Conservation (phyloP, 257 asterid genomes). For the Solanum clarkiae region DNA sequence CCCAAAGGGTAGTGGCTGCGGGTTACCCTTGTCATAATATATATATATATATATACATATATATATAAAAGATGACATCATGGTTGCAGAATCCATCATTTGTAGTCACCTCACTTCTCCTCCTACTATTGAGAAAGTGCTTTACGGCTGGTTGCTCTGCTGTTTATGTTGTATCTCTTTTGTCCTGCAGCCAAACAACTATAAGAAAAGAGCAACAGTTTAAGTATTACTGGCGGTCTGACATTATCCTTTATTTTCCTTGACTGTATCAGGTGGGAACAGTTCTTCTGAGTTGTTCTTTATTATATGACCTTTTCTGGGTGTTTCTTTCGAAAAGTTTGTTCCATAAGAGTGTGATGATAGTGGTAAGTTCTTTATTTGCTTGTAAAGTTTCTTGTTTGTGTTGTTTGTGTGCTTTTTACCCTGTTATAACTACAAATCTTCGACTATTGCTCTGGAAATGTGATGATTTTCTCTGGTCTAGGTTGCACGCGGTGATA, state of each 20-base stretch:
- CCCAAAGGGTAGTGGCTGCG: too few species aligned
- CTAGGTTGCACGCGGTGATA: conserved; percentile 93
- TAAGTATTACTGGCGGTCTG: neutral
- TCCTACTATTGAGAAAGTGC: neutral
- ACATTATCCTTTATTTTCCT: conserved; percentile 1
- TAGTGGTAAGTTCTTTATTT: conserved; percentile 54
- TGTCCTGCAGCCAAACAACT: neutral
- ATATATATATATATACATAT: too few species aligned
- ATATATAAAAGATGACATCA: neutral
- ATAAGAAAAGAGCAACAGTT: neutral
- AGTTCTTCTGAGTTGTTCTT: conserved; percentile 79
- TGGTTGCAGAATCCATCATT: neutral
- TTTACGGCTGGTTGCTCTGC: neutral
- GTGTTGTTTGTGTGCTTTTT: neutral
- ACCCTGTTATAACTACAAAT: neutral
- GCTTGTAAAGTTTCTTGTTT: neutral
- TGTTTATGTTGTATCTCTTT: neutral
- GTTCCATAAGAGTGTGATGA: conserved; percentile 97
- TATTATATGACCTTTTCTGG: conserved; percentile 93
- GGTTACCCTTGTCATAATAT: too few species aligned
- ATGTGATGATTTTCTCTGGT: neutral
- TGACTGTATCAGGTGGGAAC: conserved; percentile 75
- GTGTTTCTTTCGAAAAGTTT: conserved; percentile 78
- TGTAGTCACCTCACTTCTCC: neutral
- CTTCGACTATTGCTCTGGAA: neutral